Percentiles rank a stretch among this genome's conserved stretches.
Conservation (phyloP, 139 green algal genomes). For the Chlorella vulgaris region DNA sequence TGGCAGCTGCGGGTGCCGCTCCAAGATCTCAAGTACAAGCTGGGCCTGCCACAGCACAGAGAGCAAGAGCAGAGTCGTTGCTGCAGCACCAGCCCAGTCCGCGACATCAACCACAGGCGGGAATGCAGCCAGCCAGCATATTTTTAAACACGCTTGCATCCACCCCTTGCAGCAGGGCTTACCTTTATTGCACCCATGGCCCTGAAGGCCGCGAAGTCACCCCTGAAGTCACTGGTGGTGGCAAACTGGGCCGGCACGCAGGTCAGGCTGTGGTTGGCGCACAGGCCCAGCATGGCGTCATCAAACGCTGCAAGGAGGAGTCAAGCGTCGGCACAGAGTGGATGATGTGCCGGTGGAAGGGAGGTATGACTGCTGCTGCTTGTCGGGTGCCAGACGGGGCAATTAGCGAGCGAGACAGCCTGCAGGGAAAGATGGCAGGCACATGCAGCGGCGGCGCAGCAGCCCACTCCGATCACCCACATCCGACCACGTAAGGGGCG, state of each 20-base stretch:
- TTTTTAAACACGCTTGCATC: no score
- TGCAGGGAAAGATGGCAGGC: no score
- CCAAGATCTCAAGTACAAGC: not conserved
- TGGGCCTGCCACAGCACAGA: not conserved
- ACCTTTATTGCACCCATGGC: conserved; percentile 20
- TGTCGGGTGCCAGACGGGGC: no score
- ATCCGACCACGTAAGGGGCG: conserved; percentile 10
- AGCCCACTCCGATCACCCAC: not conserved
- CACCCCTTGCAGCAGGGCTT: no score
- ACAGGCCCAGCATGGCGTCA: conserved; percentile 6
- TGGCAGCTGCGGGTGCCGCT: not conserved
- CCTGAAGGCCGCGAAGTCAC: conserved; percentile 13
- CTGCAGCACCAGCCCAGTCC: not conserved
- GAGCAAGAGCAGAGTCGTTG: not conserved
- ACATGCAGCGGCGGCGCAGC: no score
- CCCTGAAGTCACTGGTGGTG: not conserved
- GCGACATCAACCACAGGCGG: no score
- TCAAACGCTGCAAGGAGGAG: conserved; percentile 4
- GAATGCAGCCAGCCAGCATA: no score
- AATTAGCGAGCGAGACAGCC: no score
- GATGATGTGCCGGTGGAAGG: no score
- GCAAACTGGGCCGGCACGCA: conserved; percentile 21
- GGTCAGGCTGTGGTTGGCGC: not conserved
- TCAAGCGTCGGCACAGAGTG: no score
- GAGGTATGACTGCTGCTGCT: no score